phyloP scores from a whole-genome alignment of 208 protist genomes.

The Acanthamoeba culbertsoni region DNA sequence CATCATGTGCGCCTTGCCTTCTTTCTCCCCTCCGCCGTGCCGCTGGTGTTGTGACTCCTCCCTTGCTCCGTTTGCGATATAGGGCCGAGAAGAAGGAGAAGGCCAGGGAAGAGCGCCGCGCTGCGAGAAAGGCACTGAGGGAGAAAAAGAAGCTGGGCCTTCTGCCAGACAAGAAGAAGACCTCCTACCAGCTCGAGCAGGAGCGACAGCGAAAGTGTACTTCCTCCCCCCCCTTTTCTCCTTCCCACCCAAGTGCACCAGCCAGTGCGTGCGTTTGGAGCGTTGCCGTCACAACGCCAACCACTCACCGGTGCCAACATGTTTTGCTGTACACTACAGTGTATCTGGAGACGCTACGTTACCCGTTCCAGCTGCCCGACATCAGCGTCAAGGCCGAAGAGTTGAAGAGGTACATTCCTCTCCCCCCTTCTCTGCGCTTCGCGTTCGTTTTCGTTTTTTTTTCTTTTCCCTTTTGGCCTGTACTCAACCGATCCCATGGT shows the following conservation, averaged over 20 bases:
- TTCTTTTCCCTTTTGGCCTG: background rate
- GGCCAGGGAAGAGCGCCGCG: background rate
- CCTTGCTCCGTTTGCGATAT: background rate
- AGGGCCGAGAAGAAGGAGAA: background rate
- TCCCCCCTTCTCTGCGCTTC: background rate
- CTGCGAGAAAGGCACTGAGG: background rate
- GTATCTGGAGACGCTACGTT: slow-evolving; percentile 19
- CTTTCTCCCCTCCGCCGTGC: background rate
- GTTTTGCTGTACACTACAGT: background rate
- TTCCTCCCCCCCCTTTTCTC: background rate
- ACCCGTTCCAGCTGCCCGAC: background rate
- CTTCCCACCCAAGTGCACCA: background rate
- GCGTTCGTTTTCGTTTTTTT: background rate
- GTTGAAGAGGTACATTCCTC: background rate
- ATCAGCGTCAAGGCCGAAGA: slow-evolving; percentile 5
- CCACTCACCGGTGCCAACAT: too few relatives aligned
- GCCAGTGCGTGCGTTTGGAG: too few relatives aligned
- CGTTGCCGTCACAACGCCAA: too few relatives aligned
- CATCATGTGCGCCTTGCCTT: background rate
- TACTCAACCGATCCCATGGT: background rate
- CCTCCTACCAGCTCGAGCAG: slow-evolving; percentile 3
- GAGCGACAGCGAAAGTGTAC: slow-evolving; percentile 34
- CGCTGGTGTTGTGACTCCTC: background rate
- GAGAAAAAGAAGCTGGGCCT: slow-evolving; percentile 42
- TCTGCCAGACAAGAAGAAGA: background rate